These are phyloP conservation scores for Ganoderma leucocontextum DNA, from an alignment of 1,284 basidiomycete species.

Conservation along the genomic window DNA sequence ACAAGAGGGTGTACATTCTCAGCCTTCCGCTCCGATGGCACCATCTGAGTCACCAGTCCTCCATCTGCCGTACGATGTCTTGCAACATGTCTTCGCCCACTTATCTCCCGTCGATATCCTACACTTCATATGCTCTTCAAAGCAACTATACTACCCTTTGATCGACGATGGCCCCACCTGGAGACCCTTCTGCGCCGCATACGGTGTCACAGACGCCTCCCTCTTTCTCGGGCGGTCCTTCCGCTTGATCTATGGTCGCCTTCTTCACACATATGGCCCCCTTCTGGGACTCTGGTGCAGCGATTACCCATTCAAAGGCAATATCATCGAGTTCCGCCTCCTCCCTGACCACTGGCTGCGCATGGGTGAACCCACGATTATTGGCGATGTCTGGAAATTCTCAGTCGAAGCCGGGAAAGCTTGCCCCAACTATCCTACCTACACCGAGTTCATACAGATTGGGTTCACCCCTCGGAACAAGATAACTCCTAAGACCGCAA, in stretches of 20 bases:
- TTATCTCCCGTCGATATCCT: constrained; percentile 31
- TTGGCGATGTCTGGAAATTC: constrained; percentile 38
- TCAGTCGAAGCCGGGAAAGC: not conserved
- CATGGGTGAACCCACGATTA: constrained; percentile 26
- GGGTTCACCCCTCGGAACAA: constrained; percentile 26
- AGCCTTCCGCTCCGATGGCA: not conserved
- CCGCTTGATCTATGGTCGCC: constrained; percentile 31
- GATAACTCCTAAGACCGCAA: constrained; percentile 15
- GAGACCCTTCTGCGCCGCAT: constrained; percentile 30
- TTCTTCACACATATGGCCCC: constrained; percentile 34
- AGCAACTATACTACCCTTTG: constrained; percentile 25
- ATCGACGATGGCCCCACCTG: constrained; percentile 34
- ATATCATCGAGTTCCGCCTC: constrained; percentile 35
- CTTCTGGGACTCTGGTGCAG: constrained; percentile 38
- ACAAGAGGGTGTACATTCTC: not conserved
- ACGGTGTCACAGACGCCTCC: constrained; percentile 26
- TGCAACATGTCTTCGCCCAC: constrained; percentile 26
- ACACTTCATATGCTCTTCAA: constrained; percentile 23
- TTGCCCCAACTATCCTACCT: constrained; percentile 24
- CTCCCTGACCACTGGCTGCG: constrained; percentile 22
- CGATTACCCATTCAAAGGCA: constrained; percentile 36
- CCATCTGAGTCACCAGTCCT: not conserved
- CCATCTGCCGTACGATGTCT: constrained; percentile 36
- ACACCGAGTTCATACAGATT: constrained; percentile 32
- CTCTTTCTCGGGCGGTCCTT: constrained; percentile 30